Percentiles rank a stretch among this genome's conserved stretches.
Evolutionary conservation across 2,329 filamentous ascomycete genomes (phyloP).

Genomic region (Penicillium sp.): DNA sequence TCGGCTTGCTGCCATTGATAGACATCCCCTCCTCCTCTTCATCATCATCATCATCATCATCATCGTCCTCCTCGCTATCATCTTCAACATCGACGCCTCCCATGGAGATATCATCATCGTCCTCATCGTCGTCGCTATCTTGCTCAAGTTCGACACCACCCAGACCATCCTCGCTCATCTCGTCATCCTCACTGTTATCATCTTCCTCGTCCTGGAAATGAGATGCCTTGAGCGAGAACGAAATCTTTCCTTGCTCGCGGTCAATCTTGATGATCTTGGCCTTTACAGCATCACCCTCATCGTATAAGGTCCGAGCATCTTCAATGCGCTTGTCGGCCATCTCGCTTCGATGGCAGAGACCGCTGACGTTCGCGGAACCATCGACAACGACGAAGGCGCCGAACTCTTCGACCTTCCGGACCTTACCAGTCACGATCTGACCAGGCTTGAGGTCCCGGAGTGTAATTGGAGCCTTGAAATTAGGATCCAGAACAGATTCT

Average conservation of each 20-base stretch:
- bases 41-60: conserved; percentile 24
- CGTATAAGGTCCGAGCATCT: conserved; percentile 84
- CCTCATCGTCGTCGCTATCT: conserved; percentile 34
- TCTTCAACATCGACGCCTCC: conserved; percentile 44
- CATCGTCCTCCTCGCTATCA: conserved; percentile 42
- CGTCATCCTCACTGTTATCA: conserved; percentile 44
- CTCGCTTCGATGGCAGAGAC: conserved; percentile 84
- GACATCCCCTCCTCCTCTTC: conserved; percentile 45
- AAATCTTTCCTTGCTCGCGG: conserved; percentile 67
- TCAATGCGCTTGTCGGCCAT: conserved; percentile 79
- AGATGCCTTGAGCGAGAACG: conserved; percentile 85
- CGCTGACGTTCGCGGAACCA: conserved; percentile 79
- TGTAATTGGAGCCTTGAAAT: conserved; percentile 67
- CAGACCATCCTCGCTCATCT: conserved; percentile 31
- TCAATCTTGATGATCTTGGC: conserved; percentile 80
- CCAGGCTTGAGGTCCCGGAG: conserved; percentile 73
- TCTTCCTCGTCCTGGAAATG: conserved; percentile 65
- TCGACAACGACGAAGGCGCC: conserved; percentile 91
- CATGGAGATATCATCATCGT: conserved; percentile 37
- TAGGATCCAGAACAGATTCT: conserved; percentile 70
- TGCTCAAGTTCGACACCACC: conserved; percentile 33
- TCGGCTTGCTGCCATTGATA: conserved; percentile 31
- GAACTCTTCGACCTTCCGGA: conserved; percentile 90
- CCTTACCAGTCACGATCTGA: conserved; percentile 78
- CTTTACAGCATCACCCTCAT: conserved; percentile 87